Evolutionary conservation across 2,329 filamentous ascomycete species (phyloP), one percentile per base, ranked within the genome.

Genomic region (Fusarium pseudocircinatum): DNA sequence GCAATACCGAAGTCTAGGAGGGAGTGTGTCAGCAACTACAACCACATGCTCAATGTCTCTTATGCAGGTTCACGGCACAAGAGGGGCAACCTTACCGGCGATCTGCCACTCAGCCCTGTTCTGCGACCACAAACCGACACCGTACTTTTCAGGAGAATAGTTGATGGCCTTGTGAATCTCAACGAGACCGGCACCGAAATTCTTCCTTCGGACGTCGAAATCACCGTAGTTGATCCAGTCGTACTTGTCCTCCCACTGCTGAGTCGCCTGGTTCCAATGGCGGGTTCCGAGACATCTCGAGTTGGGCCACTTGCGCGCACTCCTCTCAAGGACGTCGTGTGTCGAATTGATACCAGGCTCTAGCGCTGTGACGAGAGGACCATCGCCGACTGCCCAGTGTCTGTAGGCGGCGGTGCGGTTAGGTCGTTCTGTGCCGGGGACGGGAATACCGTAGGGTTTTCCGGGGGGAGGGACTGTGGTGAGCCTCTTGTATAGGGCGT

Each of bases 31-130:
- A 74, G 70, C 57, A 43, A 63, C 46, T 28, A 60, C 24, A 59
- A 37, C 42, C 56, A 30, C 42, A 59, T 59, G 30, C 42, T 26
- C 36, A 28, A 36, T 47, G 39, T 65, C n/a, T 54, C 30, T 37
- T 36, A 63, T 60, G 54, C 64, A 63, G 49, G 65, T 36, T 49
- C 20, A 54, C 52, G 37, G 42, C 63, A 47, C 54, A 62, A 50
- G 46, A 62, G 50, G 47, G 52, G 54, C 34, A 30, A 52, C 73
- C 82, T 58, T 84, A 92, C 91, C 91, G 58, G 91, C 89, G 73
- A 97, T 91, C 84, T 96, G 94, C 94, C 94, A 97, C 83, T 97
- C 94, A 4, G 93, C 91, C 72, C 94, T 88, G 82, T 96, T 96
- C 81, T 94, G 92, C 77, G 93, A 94, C 94, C 94, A 96, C 56